phyloP scores from a whole-genome alignment of 1,139 yeast species.

The Hemisphaericaspora lyxosophila region DNA sequence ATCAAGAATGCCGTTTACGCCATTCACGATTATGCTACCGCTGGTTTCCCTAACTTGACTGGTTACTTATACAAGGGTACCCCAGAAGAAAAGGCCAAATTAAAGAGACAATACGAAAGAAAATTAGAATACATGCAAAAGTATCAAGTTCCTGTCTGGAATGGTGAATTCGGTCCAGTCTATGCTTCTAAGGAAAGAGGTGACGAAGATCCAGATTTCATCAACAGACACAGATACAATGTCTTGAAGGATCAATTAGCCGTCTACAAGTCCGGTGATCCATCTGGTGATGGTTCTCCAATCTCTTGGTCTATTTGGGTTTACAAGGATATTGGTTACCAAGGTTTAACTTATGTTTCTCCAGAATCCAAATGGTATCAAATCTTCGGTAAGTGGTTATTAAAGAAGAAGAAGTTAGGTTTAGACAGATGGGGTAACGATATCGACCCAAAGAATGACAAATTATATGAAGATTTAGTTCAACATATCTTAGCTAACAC shows the following conservation, averaged over 20 bases:
- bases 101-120: constrained; percentile 35
- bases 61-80: constrained; percentile 32
- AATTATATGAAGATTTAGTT: constrained; percentile 31
- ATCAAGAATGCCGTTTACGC: constrained; percentile 44
- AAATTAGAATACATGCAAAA: constrained; percentile 41
- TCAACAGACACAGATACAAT: constrained; percentile 37
- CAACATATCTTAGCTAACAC: constrained; percentile 35
- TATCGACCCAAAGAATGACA: constrained; percentile 35
- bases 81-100: constrained; percentile 28
- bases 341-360: constrained; percentile 44
- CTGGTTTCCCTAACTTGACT: constrained; percentile 41
- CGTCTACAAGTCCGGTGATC: constrained; percentile 42
- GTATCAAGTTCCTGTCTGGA: constrained; percentile 48
- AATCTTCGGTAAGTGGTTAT: constrained; percentile 38
- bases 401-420: constrained; percentile 42
- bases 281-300: constrained; percentile 42
- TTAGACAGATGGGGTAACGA: constrained; percentile 50
- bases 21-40: constrained; percentile 44
- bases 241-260: constrained; percentile 43
- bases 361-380: constrained; percentile 42
- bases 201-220: constrained; percentile 32
- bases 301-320: constrained; percentile 52
- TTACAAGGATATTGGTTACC: constrained; percentile 51
- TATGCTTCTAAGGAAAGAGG: constrained; percentile 43
- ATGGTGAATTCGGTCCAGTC: constrained; percentile 53